Conservation (phyloP, 805 yeast genomes). For the Metschnikowia santaceciliae region DNA sequence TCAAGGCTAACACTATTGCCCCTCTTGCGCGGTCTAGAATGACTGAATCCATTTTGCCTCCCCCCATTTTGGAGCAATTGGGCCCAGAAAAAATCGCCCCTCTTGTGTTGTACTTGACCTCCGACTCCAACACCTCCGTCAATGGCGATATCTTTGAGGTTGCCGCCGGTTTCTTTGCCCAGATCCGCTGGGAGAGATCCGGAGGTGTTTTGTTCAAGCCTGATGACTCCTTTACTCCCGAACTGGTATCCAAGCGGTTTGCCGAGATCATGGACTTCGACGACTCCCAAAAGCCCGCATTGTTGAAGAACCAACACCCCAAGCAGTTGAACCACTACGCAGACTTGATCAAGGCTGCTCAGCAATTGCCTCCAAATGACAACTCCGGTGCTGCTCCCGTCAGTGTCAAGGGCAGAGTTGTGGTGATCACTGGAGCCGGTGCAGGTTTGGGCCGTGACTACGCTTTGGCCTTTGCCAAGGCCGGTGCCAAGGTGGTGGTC, state of each 20-base stretch:
- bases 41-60: conserved; percentile 89
- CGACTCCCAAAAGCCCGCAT: conserved; percentile 48
- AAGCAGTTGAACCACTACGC: conserved; percentile 66
- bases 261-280: conserved; percentile 60
- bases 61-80: conserved; percentile 73
- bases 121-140: conserved; percentile 49
- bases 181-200: conserved; percentile 92
- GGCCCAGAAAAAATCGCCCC: conserved; percentile 92
- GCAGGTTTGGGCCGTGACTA: conserved; percentile 91
- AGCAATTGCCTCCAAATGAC: conserved; percentile 50
- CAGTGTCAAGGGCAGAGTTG: conserved; percentile 78
- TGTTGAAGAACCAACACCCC: conserved; percentile 62
- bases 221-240: conserved; percentile 75
- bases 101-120: conserved; percentile 74
- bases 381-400: conserved; percentile 38
- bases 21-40: conserved; percentile 94
- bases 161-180: conserved; percentile 91
- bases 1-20: conserved; percentile 81
- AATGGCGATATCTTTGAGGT: conserved; percentile 82
- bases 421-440: conserved; percentile 92
- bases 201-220: conserved; percentile 83
- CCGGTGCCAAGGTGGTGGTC: conserved; percentile 93
- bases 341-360: conserved; percentile 50
- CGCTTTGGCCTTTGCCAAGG: conserved; percentile 77
- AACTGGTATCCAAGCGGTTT: conserved; percentile 69